Evolutionary conservation across 1,284 basidiomycete genomes (phyloP).

Genomic region (Ustilago curta): DNA sequence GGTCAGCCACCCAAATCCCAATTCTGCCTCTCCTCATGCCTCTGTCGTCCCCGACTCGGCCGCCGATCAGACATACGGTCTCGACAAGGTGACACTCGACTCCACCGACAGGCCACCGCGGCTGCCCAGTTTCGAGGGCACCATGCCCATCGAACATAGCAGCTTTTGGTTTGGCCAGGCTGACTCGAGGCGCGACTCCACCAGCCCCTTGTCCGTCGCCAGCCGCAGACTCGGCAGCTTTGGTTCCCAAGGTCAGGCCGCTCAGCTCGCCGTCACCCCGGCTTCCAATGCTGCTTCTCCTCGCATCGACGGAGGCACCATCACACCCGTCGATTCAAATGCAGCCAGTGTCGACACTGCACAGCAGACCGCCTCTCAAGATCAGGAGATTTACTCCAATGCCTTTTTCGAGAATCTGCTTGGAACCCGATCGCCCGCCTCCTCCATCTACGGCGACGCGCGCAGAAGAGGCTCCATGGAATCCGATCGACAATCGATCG

Average conservation of each 20-base stretch:
- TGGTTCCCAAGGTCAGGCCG: constrained; percentile 38
- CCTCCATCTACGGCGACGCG: constrained; percentile 56
- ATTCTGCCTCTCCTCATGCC: constrained; percentile 36
- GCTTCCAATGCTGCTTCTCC: constrained; percentile 28
- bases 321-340: constrained; percentile 11
- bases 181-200: constrained; percentile 20
- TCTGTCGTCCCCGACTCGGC: constrained; percentile 26
- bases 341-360: constrained; percentile 6
- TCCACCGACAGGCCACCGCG: constrained; percentile 34
- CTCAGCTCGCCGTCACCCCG: constrained; percentile 27
- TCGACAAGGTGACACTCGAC: constrained; percentile 26
- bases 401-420: constrained; percentile 49
- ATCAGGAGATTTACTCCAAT: constrained; percentile 45
- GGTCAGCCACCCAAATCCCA: constrained; percentile 38
- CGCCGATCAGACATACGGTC: constrained; percentile 16
- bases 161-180: constrained; percentile 43
- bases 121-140: constrained; percentile 55
- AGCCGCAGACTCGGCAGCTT: constrained; percentile 44
- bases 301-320: constrained; percentile 21
- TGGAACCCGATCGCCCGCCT: constrained; percentile 47
- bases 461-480: constrained; percentile 55
- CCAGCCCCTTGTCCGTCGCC: constrained; percentile 33
- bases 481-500: constrained; percentile 58
- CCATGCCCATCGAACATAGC: constrained; percentile 28
- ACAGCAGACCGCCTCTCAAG: constrained; percentile 34